Percentiles rank a stretch among this genome's conserved stretches.
phyloP scores from a whole-genome alignment of 306 rosid species.

The peach (Prunus persica) region Prunus_persica_NCBIv2 NC_034009.1:46964501-46965000 shows the following conservation, averaged over 20 bases:
- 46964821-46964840: not conserved
- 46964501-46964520: constrained; percentile 7
- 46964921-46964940: too few species aligned
- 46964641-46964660: not conserved
- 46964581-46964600: not conserved
- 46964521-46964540: constrained; percentile 12
- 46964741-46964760: not conserved
- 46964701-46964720: constrained; percentile 25
- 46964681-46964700: constrained; percentile 20
- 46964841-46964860: not conserved
- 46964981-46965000: too few species aligned
- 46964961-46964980: too few species aligned
- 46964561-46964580: not conserved
- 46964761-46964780: not conserved
- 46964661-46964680: not conserved
- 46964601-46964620: not conserved
- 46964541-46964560: not conserved
- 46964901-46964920: too few species aligned
- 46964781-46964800: not conserved
- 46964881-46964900: too few species aligned
- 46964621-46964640: not conserved
- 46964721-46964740: not conserved
- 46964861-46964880: too few species aligned
- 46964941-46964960: too few species aligned
- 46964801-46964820: not conserved